Conservation (phyloP, 2,329 filamentous ascomycete species). For the Ramularia collo-cygni region DNA sequence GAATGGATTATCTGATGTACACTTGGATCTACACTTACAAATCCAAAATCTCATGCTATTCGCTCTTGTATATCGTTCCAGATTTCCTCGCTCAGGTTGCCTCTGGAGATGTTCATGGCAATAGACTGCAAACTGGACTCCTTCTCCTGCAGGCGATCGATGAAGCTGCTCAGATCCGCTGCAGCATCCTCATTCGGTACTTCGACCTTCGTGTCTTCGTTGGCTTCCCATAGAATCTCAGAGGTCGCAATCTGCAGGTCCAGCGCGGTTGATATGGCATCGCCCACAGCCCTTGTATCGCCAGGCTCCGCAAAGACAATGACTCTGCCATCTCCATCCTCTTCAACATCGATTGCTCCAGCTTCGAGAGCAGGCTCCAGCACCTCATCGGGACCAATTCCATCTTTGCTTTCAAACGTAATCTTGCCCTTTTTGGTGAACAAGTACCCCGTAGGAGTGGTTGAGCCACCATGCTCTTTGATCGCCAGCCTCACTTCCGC, state of each 20-base stretch:
- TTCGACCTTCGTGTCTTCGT: conserved; percentile 66
- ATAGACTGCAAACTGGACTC: conserved; percentile 65
- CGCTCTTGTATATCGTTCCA: conserved; percentile 27
- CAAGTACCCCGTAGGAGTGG: conserved; percentile 71
- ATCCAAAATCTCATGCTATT: background rate
- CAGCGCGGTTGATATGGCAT: conserved; percentile 56
- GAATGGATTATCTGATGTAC: background rate
- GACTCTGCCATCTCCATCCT: conserved; percentile 61
- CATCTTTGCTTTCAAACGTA: conserved; percentile 57
- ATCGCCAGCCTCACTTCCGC: conserved; percentile 65
- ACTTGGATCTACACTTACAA: background rate
- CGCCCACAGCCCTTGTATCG: conserved; percentile 56
- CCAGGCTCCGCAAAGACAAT: conserved; percentile 64
- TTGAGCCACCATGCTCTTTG: conserved; percentile 62
- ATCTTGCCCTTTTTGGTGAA: conserved; percentile 76
- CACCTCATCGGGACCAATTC: conserved; percentile 58
- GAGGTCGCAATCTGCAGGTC: conserved; percentile 62
- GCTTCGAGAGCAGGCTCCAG: conserved; percentile 79
- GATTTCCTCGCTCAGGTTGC: conserved; percentile 19
- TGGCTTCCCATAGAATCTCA: conserved; percentile 80
- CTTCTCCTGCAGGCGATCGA: conserved; percentile 57
- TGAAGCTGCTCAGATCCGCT: conserved; percentile 52
- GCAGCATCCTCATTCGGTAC: conserved; percentile 53
- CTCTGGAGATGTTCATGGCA: conserved; percentile 59
- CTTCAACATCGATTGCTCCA: conserved; percentile 67